Base-by-base conservation (phyloP, 1,284 basidiomycete genomes). In the Leccinum ponderosum region DNA sequence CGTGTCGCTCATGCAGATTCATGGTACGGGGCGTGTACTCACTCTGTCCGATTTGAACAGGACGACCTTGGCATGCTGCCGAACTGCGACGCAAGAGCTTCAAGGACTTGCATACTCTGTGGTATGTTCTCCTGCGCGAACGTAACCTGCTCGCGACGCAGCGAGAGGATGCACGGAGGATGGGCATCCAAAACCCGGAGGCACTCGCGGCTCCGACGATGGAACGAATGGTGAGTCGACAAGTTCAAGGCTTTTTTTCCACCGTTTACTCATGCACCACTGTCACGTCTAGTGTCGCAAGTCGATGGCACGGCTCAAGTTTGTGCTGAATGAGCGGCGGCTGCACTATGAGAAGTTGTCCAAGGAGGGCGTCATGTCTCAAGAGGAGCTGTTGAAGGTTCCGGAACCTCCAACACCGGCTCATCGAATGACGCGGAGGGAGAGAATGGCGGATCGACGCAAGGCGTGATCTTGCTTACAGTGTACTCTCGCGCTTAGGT, bases 301-400 rank as follows among this genome's bases (percentile, higher is more conserved):
- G 79, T 90, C 93, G n/a, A 97, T 98, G 94, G 94, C 94, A 20
- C 87, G 94, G 50, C 95, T 98, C 77, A 99, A 99, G 76, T 89
- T 87, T 65, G 89, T 98, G 14, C 80, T 98, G 58, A 95, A 95
- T 72, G 97, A 99, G 74, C 89, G 97, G 51, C 85, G 95, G 48
- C 76, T 95, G 14, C 94, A 93, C 6, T 91, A 95, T 78, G 77
- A 92, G 77, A 82, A 86, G 65, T 83, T 88, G 5, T 64, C 83
- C 33, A 71, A 79, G 64, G 77, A 87, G 22, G 72, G 70, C 0
- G 57, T 53, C 14, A 60, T 67, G 62, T 44, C 68, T 7, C 62
- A 52, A 53, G 68, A 66, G 53, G 71, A 66, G n/a, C 6, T 65
- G 42, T 17, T 66, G 56, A 60, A 59, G 53, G 57, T 59, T 25